phyloP scores from a whole-genome alignment of 2,329 filamentous ascomycete species.

The Neurospora sp. region DNA sequence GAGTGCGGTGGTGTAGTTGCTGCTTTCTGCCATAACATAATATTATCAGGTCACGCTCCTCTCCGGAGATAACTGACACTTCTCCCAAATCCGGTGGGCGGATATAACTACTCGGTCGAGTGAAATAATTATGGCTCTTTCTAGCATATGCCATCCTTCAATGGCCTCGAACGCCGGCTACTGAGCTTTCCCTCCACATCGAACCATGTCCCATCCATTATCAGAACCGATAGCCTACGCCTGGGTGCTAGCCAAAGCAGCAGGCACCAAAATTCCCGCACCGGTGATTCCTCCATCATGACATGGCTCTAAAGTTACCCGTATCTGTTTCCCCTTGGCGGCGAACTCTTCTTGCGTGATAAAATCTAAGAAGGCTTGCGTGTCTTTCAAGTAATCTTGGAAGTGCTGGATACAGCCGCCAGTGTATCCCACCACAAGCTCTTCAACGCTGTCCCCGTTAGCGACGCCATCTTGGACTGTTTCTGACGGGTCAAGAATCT shows the following conservation, averaged over 20 bases:
- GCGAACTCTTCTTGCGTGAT: constrained; percentile 34
- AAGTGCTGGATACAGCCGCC: constrained; percentile 68
- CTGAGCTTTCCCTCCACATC: not conserved
- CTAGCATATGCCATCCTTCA: not conserved
- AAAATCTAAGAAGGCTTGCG: constrained; percentile 38
- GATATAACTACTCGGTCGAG: not conserved
- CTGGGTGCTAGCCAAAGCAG: constrained; percentile 24
- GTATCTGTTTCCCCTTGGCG: constrained; percentile 21
- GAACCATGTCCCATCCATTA: not conserved
- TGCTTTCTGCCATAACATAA: not conserved
- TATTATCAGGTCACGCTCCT: not conserved
- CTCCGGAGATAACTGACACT: not conserved
- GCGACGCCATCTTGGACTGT: constrained; percentile 6
- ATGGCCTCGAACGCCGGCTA: not conserved
- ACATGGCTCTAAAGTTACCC: constrained; percentile 43
- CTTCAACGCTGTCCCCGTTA: constrained; percentile 21
- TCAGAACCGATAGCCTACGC: not conserved
- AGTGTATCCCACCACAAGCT: constrained; percentile 69
- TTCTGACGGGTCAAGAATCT: constrained; percentile 37
- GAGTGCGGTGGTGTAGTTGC: not conserved
- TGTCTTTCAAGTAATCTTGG: constrained; percentile 16
- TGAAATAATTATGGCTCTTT: not conserved
- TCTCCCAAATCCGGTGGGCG: not conserved
- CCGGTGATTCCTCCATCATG: constrained; percentile 53
- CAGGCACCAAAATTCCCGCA: constrained; percentile 48